Evolutionary conservation across 805 yeast genomes (phyloP).

Genomic region (Saccharomyces mikatae): DNA sequence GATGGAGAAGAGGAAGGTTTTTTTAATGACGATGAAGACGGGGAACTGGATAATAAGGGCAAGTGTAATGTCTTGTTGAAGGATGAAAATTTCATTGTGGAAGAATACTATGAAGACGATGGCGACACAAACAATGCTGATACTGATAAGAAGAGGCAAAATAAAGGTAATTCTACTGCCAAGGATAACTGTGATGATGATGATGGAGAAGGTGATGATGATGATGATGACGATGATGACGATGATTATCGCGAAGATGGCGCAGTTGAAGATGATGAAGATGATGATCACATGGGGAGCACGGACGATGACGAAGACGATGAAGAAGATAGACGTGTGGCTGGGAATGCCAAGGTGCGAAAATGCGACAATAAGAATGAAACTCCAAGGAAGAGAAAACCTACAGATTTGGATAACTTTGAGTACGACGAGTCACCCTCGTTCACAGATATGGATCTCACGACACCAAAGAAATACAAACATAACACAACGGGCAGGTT

Average conservation of each 20-base stretch:
- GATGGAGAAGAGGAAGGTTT: slow-evolving; percentile 7
- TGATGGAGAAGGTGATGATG: slow-evolving; percentile 11
- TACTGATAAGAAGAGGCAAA: slow-evolving; percentile 6
- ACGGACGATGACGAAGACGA: slow-evolving; percentile 4
- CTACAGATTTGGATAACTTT: slow-evolving; percentile 25
- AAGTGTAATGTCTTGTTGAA: neutral
- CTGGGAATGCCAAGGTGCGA: neutral
- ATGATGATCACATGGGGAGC: slow-evolving; percentile 5
- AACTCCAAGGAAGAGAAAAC: slow-evolving; percentile 21
- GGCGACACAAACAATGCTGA: slow-evolving; percentile 11
- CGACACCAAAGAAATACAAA: slow-evolving; percentile 22
- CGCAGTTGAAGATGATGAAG: slow-evolving; percentile 4
- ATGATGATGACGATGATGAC: slow-evolving; percentile 11
- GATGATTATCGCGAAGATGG: slow-evolving; percentile 4
- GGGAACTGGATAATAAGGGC: neutral
- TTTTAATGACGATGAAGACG: slow-evolving; percentile 1
- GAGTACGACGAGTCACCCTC: slow-evolving; percentile 13
- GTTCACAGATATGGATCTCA: slow-evolving; percentile 3
- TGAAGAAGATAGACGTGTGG: neutral
- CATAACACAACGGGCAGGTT: slow-evolving; percentile 2
- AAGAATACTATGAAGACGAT: slow-evolving; percentile 15
- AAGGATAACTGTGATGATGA: slow-evolving; percentile 9
- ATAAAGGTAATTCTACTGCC: slow-evolving; percentile 6
- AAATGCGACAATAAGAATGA: neutral
- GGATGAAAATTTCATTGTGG: slow-evolving; percentile 12